Evolutionary conservation across 148 eudicot species (phyloP), one percentile per base, ranked within the genome.

Genomic region (Chenopodium berlandieri): DNA sequence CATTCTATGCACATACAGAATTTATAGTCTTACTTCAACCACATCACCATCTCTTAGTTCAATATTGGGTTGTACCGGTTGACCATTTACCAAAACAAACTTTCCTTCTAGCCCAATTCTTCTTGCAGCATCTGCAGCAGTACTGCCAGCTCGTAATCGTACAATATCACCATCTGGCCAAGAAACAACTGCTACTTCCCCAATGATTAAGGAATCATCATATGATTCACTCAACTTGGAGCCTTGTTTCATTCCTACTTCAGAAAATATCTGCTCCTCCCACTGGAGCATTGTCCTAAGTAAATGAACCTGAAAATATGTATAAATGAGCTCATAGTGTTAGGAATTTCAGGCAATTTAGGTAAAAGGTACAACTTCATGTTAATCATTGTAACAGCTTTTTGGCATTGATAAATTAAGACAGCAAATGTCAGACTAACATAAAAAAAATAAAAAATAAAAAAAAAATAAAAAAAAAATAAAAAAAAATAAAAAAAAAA

Each of bases 251-350:
- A 82, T 34, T 68, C 92, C 90, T 23, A 94, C 93, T 87, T 95
- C 91, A 14, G 90, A 88, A 17, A 90, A 89, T 77, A 95, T 84
- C 84, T 90, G 94, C 87, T 92, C 92, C 87, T 95, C 98, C 97
- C 97, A 93, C 67, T 93, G 94, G 76, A 95, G 93, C 98, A 95
- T 95, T 77, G 97, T 93, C 89, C 98, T 92, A 81, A 95, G 85
- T 75, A 95, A 82, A 64, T 84, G 89, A 22, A 95, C 96, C 98
- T 95, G 80, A 5, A 86, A 74, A 47, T 13, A 1, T 5, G n/a
- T 46, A 60, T 40, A 31, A 7, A 68, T 23, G 37, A 44, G 75
- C 52, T 48, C 52, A 9, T 48, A 48, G 2, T 48, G 52, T 48
- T 14, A 0, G 52, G 52, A 48, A 48, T 48, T 48, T 48, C 13